Evolutionary conservation across 495 filamentous ascomycete species (phyloP).

Genomic region (Rhypophila decipiens): DNA sequence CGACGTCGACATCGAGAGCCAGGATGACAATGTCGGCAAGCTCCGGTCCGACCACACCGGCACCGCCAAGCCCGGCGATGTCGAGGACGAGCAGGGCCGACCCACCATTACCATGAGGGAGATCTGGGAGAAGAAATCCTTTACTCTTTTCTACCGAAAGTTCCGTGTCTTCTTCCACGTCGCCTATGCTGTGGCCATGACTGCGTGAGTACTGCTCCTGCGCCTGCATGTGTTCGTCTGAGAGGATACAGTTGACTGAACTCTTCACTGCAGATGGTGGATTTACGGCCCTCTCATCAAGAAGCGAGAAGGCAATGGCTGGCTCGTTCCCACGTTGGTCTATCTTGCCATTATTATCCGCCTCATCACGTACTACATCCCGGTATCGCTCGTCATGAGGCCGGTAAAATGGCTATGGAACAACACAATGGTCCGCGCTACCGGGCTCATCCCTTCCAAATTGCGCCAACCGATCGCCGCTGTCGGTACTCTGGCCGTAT

Average conservation of each 20-base stretch:
- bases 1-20: conserved; percentile 19
- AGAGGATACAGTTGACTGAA: neutral
- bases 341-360: conserved; percentile 71
- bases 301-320: conserved; percentile 67
- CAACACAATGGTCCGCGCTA: conserved; percentile 49
- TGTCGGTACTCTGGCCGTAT: conserved; percentile 54
- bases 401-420: conserved; percentile 64
- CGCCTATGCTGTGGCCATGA: conserved; percentile 12
- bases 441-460: conserved; percentile 53
- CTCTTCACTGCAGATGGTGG: conserved; percentile 58
- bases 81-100: neutral
- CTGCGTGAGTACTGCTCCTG: conserved; percentile 15
- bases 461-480: conserved; percentile 55
- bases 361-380: conserved; percentile 66
- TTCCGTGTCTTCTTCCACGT: conserved; percentile 6
- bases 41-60: conserved; percentile 12
- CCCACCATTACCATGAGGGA: too few species aligned
- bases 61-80: neutral
- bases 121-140: conserved; percentile 4
- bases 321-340: conserved; percentile 79
- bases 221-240: neutral
- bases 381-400: conserved; percentile 54
- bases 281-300: conserved; percentile 65
- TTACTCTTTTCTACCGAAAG: neutral
- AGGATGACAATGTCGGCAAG: conserved; percentile 18